Percentiles rank a stretch among this genome's conserved stretches.
Evolutionary conservation across 2,329 filamentous ascomycete genomes (phyloP).

Genomic region (Aspergillus luchuensis): DNA sequence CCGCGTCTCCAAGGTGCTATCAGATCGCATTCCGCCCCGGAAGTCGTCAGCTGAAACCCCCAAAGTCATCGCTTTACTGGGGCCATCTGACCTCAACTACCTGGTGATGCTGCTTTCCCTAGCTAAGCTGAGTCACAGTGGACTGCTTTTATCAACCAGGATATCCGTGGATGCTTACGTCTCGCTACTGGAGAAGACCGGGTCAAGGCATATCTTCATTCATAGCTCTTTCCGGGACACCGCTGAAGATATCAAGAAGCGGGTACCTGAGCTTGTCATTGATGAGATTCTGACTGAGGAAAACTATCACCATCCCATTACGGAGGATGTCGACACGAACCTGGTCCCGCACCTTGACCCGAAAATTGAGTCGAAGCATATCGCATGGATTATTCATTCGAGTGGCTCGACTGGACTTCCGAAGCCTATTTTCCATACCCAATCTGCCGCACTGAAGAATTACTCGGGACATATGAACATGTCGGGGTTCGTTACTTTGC

Average conservation of each 20-base stretch:
- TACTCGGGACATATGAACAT: conserved; percentile 50
- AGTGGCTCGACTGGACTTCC: conserved; percentile 63
- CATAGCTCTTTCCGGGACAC: conserved; percentile 28
- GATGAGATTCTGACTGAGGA: conserved; percentile 30
- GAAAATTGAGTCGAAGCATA: conserved; percentile 33
- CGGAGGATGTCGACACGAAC: conserved; percentile 24
- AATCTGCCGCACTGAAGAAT: conserved; percentile 54
- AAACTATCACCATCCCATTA: conserved; percentile 23
- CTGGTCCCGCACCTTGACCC: conserved; percentile 29
- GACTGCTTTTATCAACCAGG: conserved; percentile 57
- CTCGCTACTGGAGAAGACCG: conserved; percentile 49
- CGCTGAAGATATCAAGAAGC: conserved; percentile 24
- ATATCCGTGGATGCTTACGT: conserved; percentile 55
- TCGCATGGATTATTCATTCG: conserved; percentile 53
- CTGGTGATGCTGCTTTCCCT: conserved; percentile 58
- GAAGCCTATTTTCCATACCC: conserved; percentile 63
- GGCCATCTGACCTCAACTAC: conserved; percentile 58
- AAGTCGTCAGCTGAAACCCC: conserved; percentile 30
- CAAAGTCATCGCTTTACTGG: conserved; percentile 53
- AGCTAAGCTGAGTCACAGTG: conserved; percentile 57
- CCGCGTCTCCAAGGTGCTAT: conserved; percentile 34
- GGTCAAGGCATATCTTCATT: conserved; percentile 39
- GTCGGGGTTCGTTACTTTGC: conserved; percentile 57
- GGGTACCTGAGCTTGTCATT: conserved; percentile 26
- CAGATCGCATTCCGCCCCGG: conserved; percentile 26